Conservation (phyloP, 2,329 filamentous ascomycete species). For the Paecilomyces formosus region DNA sequence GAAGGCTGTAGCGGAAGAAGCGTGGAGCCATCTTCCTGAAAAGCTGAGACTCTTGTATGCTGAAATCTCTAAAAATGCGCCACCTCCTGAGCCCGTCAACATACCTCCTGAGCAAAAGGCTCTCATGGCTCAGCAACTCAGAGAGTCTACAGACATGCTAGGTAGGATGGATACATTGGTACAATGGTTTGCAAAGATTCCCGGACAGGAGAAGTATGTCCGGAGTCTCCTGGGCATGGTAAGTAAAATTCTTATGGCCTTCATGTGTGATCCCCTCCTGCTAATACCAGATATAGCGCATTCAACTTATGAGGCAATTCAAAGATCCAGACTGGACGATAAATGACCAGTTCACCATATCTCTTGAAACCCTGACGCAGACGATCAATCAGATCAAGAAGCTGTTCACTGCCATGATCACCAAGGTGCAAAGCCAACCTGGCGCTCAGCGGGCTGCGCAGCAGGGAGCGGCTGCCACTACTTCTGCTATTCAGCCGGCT, state of each 20-base stretch:
- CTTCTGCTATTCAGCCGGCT: conserved; percentile 12
- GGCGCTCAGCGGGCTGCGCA: conserved; percentile 15
- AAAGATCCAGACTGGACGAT: conserved; percentile 34
- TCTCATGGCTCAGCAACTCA: conserved; percentile 32
- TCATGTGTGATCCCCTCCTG: conserved; percentile 5
- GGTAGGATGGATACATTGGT: conserved; percentile 36
- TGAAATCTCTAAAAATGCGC: conserved; percentile 26
- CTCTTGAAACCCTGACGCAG: conserved; percentile 29
- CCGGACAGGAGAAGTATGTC: conserved; percentile 32
- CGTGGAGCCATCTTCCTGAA: conserved; percentile 32
- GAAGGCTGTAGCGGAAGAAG: conserved; percentile 28
- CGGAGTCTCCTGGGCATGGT: conserved; percentile 32
- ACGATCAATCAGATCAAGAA: conserved; percentile 32
- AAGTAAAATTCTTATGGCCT: conserved; percentile 7
- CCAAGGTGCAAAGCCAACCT: conserved; percentile 19
- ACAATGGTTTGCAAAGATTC: conserved; percentile 29
- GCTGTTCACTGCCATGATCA: conserved; percentile 34
- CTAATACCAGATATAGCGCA: conserved; percentile 22
- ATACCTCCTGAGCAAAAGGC: conserved; percentile 32
- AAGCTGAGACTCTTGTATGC: conserved; percentile 31
- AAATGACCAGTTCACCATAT: conserved; percentile 39
- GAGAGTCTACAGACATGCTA: conserved; percentile 34
- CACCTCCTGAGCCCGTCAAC: conserved; percentile 21
- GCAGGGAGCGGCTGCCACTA: neutral
- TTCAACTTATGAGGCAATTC: conserved; percentile 40